Conservation (phyloP, 306 rosid species). For the Dryas alaskensis region DNA sequence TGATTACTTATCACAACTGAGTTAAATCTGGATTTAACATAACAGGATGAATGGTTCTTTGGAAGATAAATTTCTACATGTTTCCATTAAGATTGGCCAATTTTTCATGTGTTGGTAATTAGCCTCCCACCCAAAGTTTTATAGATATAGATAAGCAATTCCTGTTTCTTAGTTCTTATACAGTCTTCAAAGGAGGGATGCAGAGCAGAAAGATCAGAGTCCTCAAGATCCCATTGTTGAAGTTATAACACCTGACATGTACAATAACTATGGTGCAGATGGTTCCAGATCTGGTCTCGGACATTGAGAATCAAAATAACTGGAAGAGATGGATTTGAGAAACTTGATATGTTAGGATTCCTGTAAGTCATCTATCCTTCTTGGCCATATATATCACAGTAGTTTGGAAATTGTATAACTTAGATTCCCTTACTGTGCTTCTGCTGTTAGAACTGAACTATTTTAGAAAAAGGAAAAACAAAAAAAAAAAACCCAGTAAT, state of each 20-base stretch:
- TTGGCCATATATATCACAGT: not conserved
- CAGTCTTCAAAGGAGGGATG: slow-evolving; percentile 53
- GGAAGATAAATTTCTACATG: not conserved
- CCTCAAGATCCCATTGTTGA: slow-evolving; percentile 73
- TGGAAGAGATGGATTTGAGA: slow-evolving; percentile 90
- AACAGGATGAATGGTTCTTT: not conserved
- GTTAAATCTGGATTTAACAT: slow-evolving; percentile 4
- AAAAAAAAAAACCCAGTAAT: not conserved
- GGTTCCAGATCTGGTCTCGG: slow-evolving; percentile 80
- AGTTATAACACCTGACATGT: slow-evolving; percentile 91
- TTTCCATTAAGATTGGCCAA: not conserved
- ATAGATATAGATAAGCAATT: slow-evolving; percentile 23
- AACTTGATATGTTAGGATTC: slow-evolving; percentile 73
- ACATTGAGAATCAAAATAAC: slow-evolving; percentile 77
- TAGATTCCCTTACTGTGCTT: not conserved
- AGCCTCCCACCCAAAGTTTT: not conserved
- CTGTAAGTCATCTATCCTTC: slow-evolving; percentile 60
- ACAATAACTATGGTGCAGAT: slow-evolving; percentile 72
- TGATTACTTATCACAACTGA: not conserved
- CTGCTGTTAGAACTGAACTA: not conserved
- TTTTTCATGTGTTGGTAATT: no score
- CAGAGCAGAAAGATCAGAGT: slow-evolving; percentile 63
- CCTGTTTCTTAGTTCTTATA: slow-evolving; percentile 35
- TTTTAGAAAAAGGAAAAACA: not conserved
- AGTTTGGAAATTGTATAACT: not conserved